Base-by-base conservation (phyloP, 768 basidiomycete genomes). In the Mrakia hoshinonis region DNA sequence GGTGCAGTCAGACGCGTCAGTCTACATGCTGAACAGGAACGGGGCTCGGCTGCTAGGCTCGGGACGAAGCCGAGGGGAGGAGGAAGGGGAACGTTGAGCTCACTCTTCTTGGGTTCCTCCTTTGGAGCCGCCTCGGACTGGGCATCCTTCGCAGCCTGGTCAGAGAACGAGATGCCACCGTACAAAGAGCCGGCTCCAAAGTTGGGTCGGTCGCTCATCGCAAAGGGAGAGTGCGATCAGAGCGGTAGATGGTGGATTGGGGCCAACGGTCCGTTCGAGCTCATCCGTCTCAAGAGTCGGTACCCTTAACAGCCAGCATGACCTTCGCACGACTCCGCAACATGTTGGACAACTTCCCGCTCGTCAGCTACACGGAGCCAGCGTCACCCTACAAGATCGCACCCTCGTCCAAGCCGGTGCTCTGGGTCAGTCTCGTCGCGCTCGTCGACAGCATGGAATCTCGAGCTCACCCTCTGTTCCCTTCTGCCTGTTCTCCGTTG, bases 101-200 rank as follows among this genome's bases (percentile, higher is more conserved):
- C 39, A 43, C 54, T 58, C 60, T 51, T 58, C 54, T 46, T 69
- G 11, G 68, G 15, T 6, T 62, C 54, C 22, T 61, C 38, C n/a
- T 22, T 36, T 11, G 26, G 31, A 1, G 2, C 18, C 3, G 10
- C 68, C 2, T 22, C 22, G 20, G 58, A n/a, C 10, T 34, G 2
- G 10, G 68, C 39, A 39, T 38, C 49, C 29, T 47, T 46, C 22
- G 54, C 36, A 0, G 67, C 39, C 22, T 61, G 43, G 31, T 38
- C 31, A 4, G 34, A 24, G 48, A 62, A 69, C 1, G 54, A 55
- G 60, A 69, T 69, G n/a, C 68, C 68, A 12, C 60, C 47, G 68
- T 69, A 69, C 22, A 69, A 58, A 11, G 68, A 69, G 13, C 64
- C 64, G 20, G 64, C 43, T 51, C 43, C 64, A 36, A 66, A 66